Evolutionary conservation across 2,329 filamentous ascomycete species (phyloP), one percentile per base, ranked within the genome.

Genomic region (Fusarium sp.): DNA sequence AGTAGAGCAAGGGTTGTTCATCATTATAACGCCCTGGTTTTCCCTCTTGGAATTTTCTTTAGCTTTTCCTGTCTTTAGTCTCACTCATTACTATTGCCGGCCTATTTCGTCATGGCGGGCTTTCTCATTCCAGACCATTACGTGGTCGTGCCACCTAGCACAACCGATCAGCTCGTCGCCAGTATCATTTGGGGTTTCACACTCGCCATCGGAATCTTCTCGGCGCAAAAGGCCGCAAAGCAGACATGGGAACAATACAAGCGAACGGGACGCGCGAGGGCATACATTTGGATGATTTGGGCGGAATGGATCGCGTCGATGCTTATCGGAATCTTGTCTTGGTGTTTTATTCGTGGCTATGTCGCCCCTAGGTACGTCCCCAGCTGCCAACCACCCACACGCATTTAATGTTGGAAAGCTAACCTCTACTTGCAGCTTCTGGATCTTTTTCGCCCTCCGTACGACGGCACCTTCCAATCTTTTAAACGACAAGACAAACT

Each of bases 111-210:
- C 22, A 67, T 67, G 64, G 40, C 64, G 5, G 64, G 64, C 7
- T 67, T 67, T 13, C 20, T 68, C 20, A 47, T 68, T 11, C 70
- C 70, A 7, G 66, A 71, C n/a, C 58, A 52, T 20, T 72, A 71
- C 25, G 44, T 58, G 23, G 22, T 37, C 5, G 37, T 71, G 1
- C 22, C 25, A 9, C 70, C 70, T 22, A 62, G 44, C 8, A 45
- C 51, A 8, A 58, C 66, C 30, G 71, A 72, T 37, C 40, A 66
- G 22, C 45, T 68, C n/a, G 58, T 73, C n/a, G 71, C 71, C 44
- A 72, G 68, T 40, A 65, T 73, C 39, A 72, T 73, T 8, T 73
- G 71, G 71, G 71, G 71, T 5, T 73, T 73, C 20, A 72, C 71
- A 7, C 46, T 73, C 3, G 71, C 66, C 8, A 56, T 67, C 6